phyloP scores from a whole-genome alignment of 257 asterid species.

The Solanum phureja region DNA sequence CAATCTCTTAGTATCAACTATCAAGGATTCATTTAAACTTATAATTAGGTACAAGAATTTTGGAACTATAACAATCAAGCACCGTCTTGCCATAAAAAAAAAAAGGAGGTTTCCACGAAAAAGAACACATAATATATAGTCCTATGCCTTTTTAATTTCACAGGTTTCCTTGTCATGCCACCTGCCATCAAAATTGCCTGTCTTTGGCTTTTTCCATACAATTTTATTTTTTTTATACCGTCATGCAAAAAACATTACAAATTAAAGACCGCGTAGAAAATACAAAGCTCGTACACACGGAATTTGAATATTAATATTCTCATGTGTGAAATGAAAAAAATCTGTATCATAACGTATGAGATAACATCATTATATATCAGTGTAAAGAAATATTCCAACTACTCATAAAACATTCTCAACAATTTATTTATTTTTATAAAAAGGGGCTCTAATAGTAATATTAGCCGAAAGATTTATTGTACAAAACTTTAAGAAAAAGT shows the following conservation, averaged over 20 bases:
- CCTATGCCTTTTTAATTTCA: neutral
- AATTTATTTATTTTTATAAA: neutral
- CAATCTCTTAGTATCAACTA: neutral
- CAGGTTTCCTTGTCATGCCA: slow-evolving; percentile 6
- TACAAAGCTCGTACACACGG: neutral
- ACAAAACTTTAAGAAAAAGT: slow-evolving; percentile 10
- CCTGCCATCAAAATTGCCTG: slow-evolving; percentile 5
- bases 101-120: neutral
- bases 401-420: slow-evolving; percentile 16
- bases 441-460: neutral
- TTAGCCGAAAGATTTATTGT: neutral
- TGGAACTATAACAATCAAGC: neutral
- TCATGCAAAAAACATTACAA: neutral
- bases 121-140: neutral
- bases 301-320: neutral
- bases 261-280: neutral
- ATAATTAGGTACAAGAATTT: neutral
- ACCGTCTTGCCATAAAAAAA: neutral
- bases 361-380: neutral
- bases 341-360: neutral
- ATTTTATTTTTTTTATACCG: no score
- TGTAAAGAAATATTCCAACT: neutral
- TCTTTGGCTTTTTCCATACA: neutral
- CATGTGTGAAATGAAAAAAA: neutral
- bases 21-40: neutral